These are phyloP conservation scores for Zychaea mexicana DNA, from an alignment of 371 early-diverging fungal genomes.

Conservation along the genomic window DNA sequence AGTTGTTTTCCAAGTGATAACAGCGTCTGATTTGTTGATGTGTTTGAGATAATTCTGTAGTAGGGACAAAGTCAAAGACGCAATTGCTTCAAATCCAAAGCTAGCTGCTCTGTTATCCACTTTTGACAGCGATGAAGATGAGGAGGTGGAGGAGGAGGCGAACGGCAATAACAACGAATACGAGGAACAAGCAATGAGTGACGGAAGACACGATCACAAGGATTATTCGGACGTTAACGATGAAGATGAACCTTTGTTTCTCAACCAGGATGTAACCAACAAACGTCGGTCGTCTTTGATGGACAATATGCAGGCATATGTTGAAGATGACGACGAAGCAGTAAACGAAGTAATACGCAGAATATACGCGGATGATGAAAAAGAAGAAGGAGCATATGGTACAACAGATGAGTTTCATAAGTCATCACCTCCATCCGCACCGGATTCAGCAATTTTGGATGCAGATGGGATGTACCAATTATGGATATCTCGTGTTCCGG, in stretches of 20 bases:
- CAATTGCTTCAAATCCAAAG: conserved; percentile 34
- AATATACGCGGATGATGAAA: conserved; percentile 34
- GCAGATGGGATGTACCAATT: conserved; percentile 19
- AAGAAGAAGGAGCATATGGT: conserved; percentile 1
- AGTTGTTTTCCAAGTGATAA: no score
- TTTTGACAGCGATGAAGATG: conserved; percentile 21
- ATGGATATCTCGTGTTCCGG: conserved; percentile 37
- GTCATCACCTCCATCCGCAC: background rate
- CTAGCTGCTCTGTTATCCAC: conserved; percentile 29
- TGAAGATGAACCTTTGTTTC: conserved; percentile 32
- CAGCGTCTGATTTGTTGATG: background rate
- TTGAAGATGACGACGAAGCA: conserved; percentile 52
- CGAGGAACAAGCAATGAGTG: background rate
- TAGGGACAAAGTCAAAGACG: conserved; percentile 34
- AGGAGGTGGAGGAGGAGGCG: conserved; percentile 14
- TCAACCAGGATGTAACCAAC: background rate
- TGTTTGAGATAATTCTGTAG: background rate
- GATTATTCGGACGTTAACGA: conserved; percentile 12
- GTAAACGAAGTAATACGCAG: conserved; percentile 51
- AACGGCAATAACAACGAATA: no score
- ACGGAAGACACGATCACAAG: background rate
- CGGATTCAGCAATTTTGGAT: background rate
- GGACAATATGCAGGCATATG: conserved; percentile 47
- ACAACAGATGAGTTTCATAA: no score
- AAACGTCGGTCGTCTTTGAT: conserved; percentile 1